Evolutionary conservation across 257 asterid genomes (phyloP).

Genomic region (Capsicum baccatum): DNA sequence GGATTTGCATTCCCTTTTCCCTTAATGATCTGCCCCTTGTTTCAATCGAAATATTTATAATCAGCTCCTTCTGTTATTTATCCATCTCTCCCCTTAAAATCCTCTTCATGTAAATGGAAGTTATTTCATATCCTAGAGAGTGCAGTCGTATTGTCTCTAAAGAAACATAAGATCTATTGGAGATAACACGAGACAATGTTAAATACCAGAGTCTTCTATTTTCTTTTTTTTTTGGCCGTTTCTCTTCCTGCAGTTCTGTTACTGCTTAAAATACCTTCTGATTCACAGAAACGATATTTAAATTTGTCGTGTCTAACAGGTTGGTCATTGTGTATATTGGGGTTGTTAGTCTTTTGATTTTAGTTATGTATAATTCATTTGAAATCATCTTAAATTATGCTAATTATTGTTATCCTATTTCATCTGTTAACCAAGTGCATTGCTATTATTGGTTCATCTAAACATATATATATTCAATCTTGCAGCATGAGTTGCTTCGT

Average conservation of each 20-base stretch:
- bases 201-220: not conserved
- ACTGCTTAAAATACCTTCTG: conserved; percentile 1
- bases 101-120: not conserved
- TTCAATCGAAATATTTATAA: not conserved
- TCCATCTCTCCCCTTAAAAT: not conserved
- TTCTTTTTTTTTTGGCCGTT: not conserved
- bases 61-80: not conserved
- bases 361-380: not conserved
- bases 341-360: conserved; percentile 15
- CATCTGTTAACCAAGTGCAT: not conserved
- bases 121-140: conserved; percentile 14
- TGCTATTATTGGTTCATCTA: conserved; percentile 13
- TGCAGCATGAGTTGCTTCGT: conserved; percentile 97
- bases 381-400: not conserved
- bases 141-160: not conserved
- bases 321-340: not conserved
- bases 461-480: conserved; percentile 14
- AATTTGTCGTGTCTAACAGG: not conserved
- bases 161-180: not conserved
- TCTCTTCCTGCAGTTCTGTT: conserved; percentile 17
- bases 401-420: conserved; percentile 20
- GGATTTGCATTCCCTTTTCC: not conserved
- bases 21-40: not conserved
- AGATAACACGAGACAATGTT: not conserved
- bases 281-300: not conserved